These are phyloP conservation scores for Cladochytrium replicatum DNA, from an alignment of 192 early-diverging fungal species.

Conservation along the genomic window DNA sequence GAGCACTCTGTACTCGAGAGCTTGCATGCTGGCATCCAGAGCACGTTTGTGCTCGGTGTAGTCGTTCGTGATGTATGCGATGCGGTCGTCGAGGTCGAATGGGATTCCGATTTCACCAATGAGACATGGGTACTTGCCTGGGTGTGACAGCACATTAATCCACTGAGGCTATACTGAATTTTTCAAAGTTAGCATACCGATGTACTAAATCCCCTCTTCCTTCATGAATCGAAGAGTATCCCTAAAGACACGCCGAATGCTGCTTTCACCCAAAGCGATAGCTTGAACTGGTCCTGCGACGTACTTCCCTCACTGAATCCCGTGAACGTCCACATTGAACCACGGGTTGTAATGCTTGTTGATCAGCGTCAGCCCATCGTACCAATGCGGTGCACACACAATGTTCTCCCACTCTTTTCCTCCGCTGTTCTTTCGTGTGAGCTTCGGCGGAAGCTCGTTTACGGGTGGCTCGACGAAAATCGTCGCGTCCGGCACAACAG, in stretches of 20 bases:
- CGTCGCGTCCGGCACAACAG: constrained; percentile 34
- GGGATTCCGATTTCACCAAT: constrained; percentile 74
- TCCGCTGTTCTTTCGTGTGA: background rate
- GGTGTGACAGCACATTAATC: constrained; percentile 41
- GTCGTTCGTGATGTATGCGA: constrained; percentile 50
- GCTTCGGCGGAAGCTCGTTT: constrained; percentile 43
- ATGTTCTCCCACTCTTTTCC: constrained; percentile 21
- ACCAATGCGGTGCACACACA: constrained; percentile 73
- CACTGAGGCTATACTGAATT: constrained; percentile 3
- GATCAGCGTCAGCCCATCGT: constrained; percentile 65
- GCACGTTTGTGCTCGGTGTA: constrained; percentile 53
- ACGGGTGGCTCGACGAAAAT: constrained; percentile 70
- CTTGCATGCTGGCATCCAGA: constrained; percentile 56
- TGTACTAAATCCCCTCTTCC: constrained; percentile 7
- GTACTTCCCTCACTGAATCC: constrained; percentile 39
- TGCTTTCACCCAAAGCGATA: constrained; percentile 59
- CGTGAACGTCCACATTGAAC: constrained; percentile 47
- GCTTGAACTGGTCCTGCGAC: constrained; percentile 42
- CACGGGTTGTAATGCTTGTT: constrained; percentile 45
- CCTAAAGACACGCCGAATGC: constrained; percentile 52
- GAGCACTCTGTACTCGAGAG: constrained; percentile 53
- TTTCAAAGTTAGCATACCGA: background rate
- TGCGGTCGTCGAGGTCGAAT: constrained; percentile 58
- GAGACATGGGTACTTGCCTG: constrained; percentile 54
- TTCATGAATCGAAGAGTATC: constrained; percentile 11